Base-by-base conservation (phyloP, 164 flowering plant species). In the Dillenia suffruticosa region DNA sequence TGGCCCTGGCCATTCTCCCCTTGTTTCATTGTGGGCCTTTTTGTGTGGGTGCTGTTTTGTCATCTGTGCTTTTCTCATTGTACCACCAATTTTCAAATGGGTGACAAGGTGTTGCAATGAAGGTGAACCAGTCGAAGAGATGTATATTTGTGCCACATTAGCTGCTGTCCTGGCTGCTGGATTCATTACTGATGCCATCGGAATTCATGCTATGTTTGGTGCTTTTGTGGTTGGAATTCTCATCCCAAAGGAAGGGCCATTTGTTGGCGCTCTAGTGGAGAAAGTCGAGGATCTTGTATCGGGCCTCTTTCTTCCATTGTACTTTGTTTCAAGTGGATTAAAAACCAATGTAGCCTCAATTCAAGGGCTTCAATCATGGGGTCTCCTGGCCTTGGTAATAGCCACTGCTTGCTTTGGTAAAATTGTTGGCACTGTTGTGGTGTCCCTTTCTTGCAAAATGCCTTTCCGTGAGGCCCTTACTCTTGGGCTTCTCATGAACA, bases 241-340 rank as follows among this genome's bases (percentile, higher is more conserved):
- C 14, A 64, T 81, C 24, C 85, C 85, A 0, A 81, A 81, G 50
- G 81, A 79, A n/a, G 85, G 85, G 10, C 82, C 83, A 5, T 76
- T 85, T 44, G 79, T 81, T 8, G 71, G 74, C 12, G 83, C 82
- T 5, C 69, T 86, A 0, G 85, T 86, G 3, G 88, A 83, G 55
- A 84, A 83, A 65, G 79, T 84, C 2, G 89, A 84, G 73, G 89
- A 84, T 70, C 78, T 84, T 10, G 83, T 82, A 2, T 80, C 89
- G 9, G 82, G 86, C 0, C 75, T 84, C 12, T 73, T 84, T 51
- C 51, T 75, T 12, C 78, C 75, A 2, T 50, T 75, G 19, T 75
- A 71, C 56, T 75, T 75, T 45, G 78, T 68, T 19, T 71, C 75
- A 10, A 75, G 75, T 44, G 75, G 73, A 22, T 46, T 71, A 26